Conservation (phyloP, 2,329 filamentous ascomycete genomes). For the Pseudofabraea citricarpa region DNA sequence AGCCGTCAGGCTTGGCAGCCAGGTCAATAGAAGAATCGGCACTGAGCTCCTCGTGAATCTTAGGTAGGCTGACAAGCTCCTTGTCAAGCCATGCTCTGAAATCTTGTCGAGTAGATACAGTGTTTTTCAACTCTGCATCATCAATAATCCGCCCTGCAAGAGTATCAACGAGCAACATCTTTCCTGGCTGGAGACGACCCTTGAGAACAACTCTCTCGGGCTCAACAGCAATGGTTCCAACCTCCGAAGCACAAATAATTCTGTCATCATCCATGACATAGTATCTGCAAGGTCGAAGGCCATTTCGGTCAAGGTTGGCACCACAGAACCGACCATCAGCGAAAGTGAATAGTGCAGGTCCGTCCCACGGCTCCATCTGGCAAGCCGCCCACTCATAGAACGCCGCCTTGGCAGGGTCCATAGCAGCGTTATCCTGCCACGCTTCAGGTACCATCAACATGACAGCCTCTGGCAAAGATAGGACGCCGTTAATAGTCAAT, state of each 20-base stretch:
- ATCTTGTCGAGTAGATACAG: slow-evolving; percentile 80
- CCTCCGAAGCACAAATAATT: slow-evolving; percentile 95
- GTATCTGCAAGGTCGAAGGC: slow-evolving; percentile 91
- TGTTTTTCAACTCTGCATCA: slow-evolving; percentile 84
- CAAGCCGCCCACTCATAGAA: slow-evolving; percentile 99
- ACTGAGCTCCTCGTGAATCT: slow-evolving; percentile 59
- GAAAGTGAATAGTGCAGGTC: slow-evolving; percentile 93
- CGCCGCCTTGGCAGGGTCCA: slow-evolving; percentile 92
- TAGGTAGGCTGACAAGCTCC: slow-evolving; percentile 76
- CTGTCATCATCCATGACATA: slow-evolving; percentile 96
- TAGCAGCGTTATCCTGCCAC: slow-evolving; percentile 88
- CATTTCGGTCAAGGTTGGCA: slow-evolving; percentile 94
- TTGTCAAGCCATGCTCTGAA: slow-evolving; percentile 86
- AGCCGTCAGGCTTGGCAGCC: slow-evolving; percentile 60
- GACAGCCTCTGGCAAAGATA: slow-evolving; percentile 90
- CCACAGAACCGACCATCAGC: slow-evolving; percentile 95
- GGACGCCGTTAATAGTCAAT: slow-evolving; percentile 89
- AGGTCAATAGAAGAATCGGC: slow-evolving; percentile 59
- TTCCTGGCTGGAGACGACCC: slow-evolving; percentile 86
- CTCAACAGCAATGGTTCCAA: slow-evolving; percentile 87
- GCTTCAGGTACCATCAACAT: slow-evolving; percentile 99
- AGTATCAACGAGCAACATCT: slow-evolving; percentile 95
- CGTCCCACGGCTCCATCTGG: slow-evolving; percentile 99
- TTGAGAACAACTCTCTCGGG: slow-evolving; percentile 89
- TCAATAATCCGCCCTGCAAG: slow-evolving; percentile 89